A percentile compares a stretch with the other conserved stretches of the same genome.
Evolutionary conservation across 805 yeast genomes (phyloP).

Genomic region (Zygosaccharomyces gambellarensis): DNA sequence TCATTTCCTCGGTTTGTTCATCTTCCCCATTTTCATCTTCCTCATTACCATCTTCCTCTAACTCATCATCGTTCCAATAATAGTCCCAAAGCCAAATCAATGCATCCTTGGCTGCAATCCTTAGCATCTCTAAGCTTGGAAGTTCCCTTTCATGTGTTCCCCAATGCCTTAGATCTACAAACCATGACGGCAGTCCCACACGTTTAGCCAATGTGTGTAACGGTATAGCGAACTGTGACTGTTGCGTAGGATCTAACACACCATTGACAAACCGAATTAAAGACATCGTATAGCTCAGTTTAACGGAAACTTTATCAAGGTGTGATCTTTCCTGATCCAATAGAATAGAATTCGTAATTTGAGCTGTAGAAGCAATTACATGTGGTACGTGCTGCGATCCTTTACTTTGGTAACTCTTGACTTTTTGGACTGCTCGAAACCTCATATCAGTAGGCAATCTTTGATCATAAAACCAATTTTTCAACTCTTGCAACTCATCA

Average conservation of each 20-base stretch:
- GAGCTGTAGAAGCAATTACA: slow-evolving; percentile 61
- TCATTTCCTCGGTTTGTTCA: slow-evolving; percentile 9
- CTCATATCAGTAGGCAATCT: slow-evolving; percentile 32
- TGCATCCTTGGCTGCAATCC: slow-evolving; percentile 56
- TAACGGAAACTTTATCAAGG: slow-evolving; percentile 30
- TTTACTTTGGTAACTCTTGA: slow-evolving; percentile 50
- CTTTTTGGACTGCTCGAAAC: slow-evolving; percentile 45
- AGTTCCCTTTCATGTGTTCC: slow-evolving; percentile 81
- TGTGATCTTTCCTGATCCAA: slow-evolving; percentile 35
- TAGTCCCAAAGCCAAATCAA: slow-evolving; percentile 67
- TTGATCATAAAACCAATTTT: slow-evolving; percentile 48
- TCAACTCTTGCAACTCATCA: slow-evolving; percentile 44
- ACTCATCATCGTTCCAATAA: slow-evolving; percentile 56
- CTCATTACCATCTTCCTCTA: slow-evolving; percentile 24
- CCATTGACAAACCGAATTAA: slow-evolving; percentile 88
- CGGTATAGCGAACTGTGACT: slow-evolving; percentile 71
- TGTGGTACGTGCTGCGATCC: slow-evolving; percentile 59
- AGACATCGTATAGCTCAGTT: slow-evolving; percentile 64
- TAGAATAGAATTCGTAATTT: slow-evolving; percentile 48
- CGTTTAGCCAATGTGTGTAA: slow-evolving; percentile 66
- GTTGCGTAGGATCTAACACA: slow-evolving; percentile 79
- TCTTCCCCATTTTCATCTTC: slow-evolving; percentile 20
- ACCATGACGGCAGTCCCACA: slow-evolving; percentile 65
- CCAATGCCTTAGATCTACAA: slow-evolving; percentile 85
- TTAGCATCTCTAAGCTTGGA: slow-evolving; percentile 66